Evolutionary conservation across 495 filamentous ascomycete genomes (phyloP), one percentile per base, ranked within the genome.

Genomic region (Xylaria castorea): DNA sequence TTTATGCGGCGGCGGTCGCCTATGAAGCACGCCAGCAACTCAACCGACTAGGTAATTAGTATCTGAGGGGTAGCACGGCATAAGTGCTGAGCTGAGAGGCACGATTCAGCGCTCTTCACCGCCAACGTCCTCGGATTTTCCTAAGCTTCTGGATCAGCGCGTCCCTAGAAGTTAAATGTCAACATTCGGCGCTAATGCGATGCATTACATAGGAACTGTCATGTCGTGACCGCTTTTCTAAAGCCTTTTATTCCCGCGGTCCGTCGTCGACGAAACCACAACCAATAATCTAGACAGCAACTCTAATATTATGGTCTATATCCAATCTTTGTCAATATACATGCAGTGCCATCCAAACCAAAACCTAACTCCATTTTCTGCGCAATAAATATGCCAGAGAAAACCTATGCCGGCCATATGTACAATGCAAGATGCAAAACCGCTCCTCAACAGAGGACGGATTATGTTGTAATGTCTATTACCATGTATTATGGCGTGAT

Each of bases 381-480:
- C 48, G 16, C 18, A 11, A 30, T 48, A 20, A 44, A 27, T 42
- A 70, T 36, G 66, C 38, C 62, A 70, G 50, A 61, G 58, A 68
- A 61, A 25, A 46, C 20, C 16, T 12, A 32, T 50, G 55, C 67
- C 53, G 8, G 40, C 40, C 25, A 51, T 71, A 71, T 71, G 14
- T 64, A 71, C 44, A 71, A 62, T 53, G 46, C 57, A 71, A 64
- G 30, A 71, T 71, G 55, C 38, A 62, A 70, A n/a, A 38, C 25
- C n/a, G 44, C 16, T 18, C 44, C 18, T 7, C 20, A 30, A 55
- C 16, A 1, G 20, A 25, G 46, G 48, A 38, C 50, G 46, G 6
- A 61, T 61, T 22, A 40, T 32, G 48, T 25, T 38, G 32, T 68
- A 11, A 50, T 68, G 7, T 68, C n/a, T 68, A 68, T 25, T 36